Base-by-base conservation (phyloP, 164 flowering plant genomes). In the Nymphaea colorata region DNA sequence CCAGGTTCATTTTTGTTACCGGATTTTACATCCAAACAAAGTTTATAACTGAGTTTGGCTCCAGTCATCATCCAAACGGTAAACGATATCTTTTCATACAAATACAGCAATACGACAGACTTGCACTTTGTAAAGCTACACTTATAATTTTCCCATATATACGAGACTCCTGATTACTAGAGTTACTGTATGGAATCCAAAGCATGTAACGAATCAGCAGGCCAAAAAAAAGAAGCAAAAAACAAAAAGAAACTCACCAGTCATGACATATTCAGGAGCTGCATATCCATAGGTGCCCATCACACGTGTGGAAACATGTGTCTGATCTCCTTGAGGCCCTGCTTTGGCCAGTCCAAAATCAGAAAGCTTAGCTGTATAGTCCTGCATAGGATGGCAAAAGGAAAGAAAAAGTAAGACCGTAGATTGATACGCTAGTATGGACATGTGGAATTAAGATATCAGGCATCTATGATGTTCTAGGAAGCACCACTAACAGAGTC, bases 211-310 rank as follows among this genome's bases (percentile, higher is more conserved):
- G 43, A 59, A 53, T 65, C 41, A 66, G 59, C 42, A 71, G 25
- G 64, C n/a, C n/a, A n/a, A 53, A 61, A n/a, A 41, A 15, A 0
- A 55, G 15, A 3, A 42, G 59, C 41, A 61, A 44, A 36, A 60
- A 44, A 36, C 70, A 25, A 25, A 25, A 25, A 25, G 36, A 61
- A 51, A 36, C 70, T 36, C 83, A 92, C 98, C 98, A 63, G 96
- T 92, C 98, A 92, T 92, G n/a, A 90, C 95, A 79, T 90, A 93
- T 75, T 88, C 98, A 41, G 98, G 98, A 43, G 96, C 98, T 68
- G 98, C 98, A 83, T 89, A 92, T 57, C 98, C 98, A 80, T 89
- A 88, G 45, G 98, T 92, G 61, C 98, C 98, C 98, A 92, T 92
- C 55, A 92, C 96, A 67, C 98, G 85, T 69, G 98, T 92, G 42